Conservation (phyloP, 2,329 filamentous ascomycete genomes). For the Capronia epimyces region DNA sequence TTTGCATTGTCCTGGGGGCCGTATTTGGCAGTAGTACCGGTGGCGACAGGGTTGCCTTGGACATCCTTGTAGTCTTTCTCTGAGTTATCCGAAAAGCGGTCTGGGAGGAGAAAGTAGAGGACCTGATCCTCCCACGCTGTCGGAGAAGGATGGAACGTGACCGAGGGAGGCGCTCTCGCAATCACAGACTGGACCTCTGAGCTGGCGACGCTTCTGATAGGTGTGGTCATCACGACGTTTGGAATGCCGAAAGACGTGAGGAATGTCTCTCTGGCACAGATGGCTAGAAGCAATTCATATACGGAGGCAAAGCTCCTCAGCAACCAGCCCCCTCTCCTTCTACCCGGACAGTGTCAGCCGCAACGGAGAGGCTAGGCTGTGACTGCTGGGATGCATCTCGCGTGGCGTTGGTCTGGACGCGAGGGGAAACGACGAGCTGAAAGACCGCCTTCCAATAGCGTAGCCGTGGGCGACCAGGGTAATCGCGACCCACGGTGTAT, state of each 20-base stretch:
- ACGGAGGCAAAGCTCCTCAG: not conserved
- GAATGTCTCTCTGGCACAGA: too few relatives aligned
- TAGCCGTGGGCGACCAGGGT: too few relatives aligned
- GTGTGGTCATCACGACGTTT: not conserved
- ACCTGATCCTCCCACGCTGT: conserved; percentile 10
- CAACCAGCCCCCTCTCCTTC: not conserved
- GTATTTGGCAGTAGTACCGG: conserved; percentile 3
- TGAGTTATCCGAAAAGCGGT: conserved; percentile 8
- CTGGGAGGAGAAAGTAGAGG: conserved; percentile 24
- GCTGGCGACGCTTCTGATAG: conserved; percentile 3
- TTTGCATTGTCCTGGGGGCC: conserved; percentile 4
- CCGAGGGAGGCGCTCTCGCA: conserved; percentile 3
- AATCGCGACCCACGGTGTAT: too few relatives aligned
- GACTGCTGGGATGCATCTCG: not conserved
- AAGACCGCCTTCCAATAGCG: too few relatives aligned
- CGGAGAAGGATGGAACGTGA: conserved; percentile 9
- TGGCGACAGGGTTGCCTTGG: not conserved
- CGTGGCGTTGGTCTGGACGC: not conserved
- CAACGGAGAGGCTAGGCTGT: not conserved
- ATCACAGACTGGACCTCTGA: conserved; percentile 4
- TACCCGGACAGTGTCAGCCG: not conserved
- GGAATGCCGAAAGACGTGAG: not conserved
- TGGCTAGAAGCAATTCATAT: too few relatives aligned
- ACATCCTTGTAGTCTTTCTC: conserved; percentile 11
- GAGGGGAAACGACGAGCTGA: not conserved